phyloP scores from a whole-genome alignment of 208 protist genomes.

The Wallacemonas sp. region DNA sequence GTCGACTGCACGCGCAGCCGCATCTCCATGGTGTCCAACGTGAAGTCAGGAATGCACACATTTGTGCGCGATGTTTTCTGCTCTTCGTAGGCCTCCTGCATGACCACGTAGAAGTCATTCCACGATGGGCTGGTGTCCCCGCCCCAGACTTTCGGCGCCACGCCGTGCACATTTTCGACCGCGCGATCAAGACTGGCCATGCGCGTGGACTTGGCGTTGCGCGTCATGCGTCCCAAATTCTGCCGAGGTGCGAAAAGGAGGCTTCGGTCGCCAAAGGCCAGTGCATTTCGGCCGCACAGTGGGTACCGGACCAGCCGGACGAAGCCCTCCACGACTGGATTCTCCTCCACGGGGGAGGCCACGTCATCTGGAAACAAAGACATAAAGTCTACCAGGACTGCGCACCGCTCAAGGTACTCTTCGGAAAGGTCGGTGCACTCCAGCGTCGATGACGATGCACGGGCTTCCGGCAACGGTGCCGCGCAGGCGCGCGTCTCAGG shows the following conservation, averaged over 20 bases:
- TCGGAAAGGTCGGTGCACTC: slow-evolving; percentile 16
- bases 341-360: not conserved
- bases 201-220: not conserved
- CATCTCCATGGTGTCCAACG: not conserved
- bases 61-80: not conserved
- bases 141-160: slow-evolving; percentile 1
- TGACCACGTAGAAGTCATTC: not conserved
- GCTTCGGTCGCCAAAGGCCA: not conserved
- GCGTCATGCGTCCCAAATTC: not conserved
- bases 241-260: not conserved
- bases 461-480: not conserved
- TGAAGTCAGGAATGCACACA: slow-evolving; percentile 7
- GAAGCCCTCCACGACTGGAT: slow-evolving; percentile 28
- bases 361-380: slow-evolving; percentile 18
- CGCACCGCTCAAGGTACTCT: slow-evolving; percentile 36
- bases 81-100: not conserved
- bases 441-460: not conserved
- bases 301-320: slow-evolving; percentile 27
- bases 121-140: not conserved
- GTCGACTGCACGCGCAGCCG: not conserved
- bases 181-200: not conserved
- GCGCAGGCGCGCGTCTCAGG: not conserved
- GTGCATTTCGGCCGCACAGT: slow-evolving; percentile 12
- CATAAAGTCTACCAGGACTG: slow-evolving; percentile 33
- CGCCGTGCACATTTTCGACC: slow-evolving; percentile 2